Evolutionary conservation across 768 basidiomycete genomes (phyloP).

Genomic region (Mycena rosella): DNA sequence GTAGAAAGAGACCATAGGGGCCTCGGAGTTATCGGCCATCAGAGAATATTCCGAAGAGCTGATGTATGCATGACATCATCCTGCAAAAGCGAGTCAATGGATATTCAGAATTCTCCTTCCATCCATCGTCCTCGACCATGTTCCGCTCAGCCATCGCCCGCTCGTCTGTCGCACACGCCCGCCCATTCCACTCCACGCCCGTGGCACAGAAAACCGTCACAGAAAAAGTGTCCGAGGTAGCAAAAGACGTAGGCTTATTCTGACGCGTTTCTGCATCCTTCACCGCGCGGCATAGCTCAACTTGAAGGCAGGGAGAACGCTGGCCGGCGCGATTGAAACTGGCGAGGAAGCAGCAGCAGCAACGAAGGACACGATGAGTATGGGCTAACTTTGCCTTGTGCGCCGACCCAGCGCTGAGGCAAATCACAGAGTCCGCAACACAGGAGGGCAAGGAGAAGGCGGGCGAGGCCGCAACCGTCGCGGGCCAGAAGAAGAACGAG

Average conservation of each 20-base stretch:
- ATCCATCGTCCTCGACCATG: slow-evolving; percentile 33
- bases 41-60: too few relatives aligned
- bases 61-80: too few relatives aligned
- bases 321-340: slow-evolving; percentile 61
- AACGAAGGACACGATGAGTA: slow-evolving; percentile 59
- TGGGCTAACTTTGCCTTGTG: slow-evolving; percentile 11
- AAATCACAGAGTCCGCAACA: slow-evolving; percentile 49
- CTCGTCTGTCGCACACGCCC: slow-evolving; percentile 34
- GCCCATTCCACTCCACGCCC: slow-evolving; percentile 53
- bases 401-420: background rate
- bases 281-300: slow-evolving; percentile 52
- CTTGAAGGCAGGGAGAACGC: slow-evolving; percentile 57
- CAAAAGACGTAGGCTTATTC: slow-evolving; percentile 52
- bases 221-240: slow-evolving; percentile 60
- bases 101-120: too few relatives aligned
- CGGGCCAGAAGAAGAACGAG: slow-evolving; percentile 42
- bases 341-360: slow-evolving; percentile 57
- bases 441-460: slow-evolving; percentile 53
- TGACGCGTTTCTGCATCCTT: background rate
- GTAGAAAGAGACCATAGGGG: too few relatives aligned
- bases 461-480: slow-evolving; percentile 43
- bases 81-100: too few relatives aligned
- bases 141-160: slow-evolving; percentile 33
- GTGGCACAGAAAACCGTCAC: slow-evolving; percentile 53
- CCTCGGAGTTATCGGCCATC: too few relatives aligned